Evolutionary conservation across 176 grass and related monocot species (phyloP), one percentile per base, ranked within the genome.

Genomic region (Juncus effusus): DNA sequence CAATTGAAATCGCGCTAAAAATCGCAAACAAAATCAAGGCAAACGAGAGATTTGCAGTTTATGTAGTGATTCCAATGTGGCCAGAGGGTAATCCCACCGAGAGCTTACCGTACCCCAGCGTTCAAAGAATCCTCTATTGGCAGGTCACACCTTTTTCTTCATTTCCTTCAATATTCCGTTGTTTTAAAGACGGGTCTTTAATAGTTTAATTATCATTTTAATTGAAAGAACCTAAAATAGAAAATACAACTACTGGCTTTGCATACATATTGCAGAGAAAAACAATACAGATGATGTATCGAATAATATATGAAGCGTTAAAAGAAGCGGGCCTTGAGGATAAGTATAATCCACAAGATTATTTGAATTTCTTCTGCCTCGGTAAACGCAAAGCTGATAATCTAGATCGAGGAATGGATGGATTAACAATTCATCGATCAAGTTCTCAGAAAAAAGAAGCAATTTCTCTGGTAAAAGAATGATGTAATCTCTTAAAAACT

Each of bases 61-160:
- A 96, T 40, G 85, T 96, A 64, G 70, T 96, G 50, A 62, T 91
- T 78, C 92, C 92, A n/a, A 96, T 96, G 92, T 96, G 92, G 92
- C 92, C 92, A 3, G 92, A 96, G 77, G 92, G 92, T 62, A 96
- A 91, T 83, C 92, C 92, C 59, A 96, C 84, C 65, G 72, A 28
- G 19, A 28, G 19, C 19, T 28, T 28, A 28, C 19, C 19, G 92
- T 56, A 56, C 77, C 51, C 10, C 82, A 61, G 86, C 82, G 66
- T 28, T 28, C 93, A 96, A 61, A 74, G 82, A 74, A 96, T 96
- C 81, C 84, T 96, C 13, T 89, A 72, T 56, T 96, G 88, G 92
- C 88, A 96, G 88, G 87, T 96, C 78, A 59, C 19, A 1, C 1
- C 19, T 1, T 28, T 28, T 28, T 28, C 19, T 28, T 28, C 19